phyloP scores from a whole-genome alignment of 1,284 basidiomycete genomes.

The Ceratobasidium papillatum region DNA sequence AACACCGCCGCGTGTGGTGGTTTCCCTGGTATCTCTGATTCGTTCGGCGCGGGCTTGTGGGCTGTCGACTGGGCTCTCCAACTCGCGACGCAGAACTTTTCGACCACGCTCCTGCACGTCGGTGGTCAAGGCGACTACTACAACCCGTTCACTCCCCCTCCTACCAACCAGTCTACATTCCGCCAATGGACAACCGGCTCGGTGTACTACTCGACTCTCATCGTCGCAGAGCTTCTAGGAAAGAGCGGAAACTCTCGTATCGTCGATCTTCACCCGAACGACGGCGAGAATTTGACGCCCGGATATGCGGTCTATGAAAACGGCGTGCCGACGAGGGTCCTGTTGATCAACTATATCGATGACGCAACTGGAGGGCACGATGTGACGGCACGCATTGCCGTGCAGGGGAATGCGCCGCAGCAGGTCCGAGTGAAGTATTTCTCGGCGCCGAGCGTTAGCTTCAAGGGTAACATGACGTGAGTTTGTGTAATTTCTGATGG shows the following conservation, averaged over 20 bases:
- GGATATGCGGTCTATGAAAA: constrained; percentile 77
- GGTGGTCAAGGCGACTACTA: constrained; percentile 48
- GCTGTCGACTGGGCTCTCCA: constrained; percentile 69
- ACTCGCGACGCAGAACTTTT: constrained; percentile 69
- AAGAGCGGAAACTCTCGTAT: constrained; percentile 50
- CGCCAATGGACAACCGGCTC: constrained; percentile 53
- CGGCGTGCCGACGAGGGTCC: constrained; percentile 63
- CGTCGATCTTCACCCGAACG: constrained; percentile 49
- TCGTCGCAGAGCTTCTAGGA: constrained; percentile 53
- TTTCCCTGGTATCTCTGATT: constrained; percentile 58
- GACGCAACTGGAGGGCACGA: constrained; percentile 63
- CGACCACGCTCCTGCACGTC: constrained; percentile 48
- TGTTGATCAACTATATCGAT: constrained; percentile 73
- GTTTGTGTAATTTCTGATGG: background rate
- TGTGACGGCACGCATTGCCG: constrained; percentile 58
- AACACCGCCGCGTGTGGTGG: constrained; percentile 60
- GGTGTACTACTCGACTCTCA: constrained; percentile 53
- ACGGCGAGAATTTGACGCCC: constrained; percentile 64
- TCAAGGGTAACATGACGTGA: constrained; percentile 76
- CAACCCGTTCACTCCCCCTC: constrained; percentile 60
- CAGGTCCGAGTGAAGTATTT: constrained; percentile 67
- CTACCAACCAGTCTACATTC: constrained; percentile 37
- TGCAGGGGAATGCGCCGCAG: constrained; percentile 54
- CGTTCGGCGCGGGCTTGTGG: constrained; percentile 78
- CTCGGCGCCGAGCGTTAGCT: constrained; percentile 61